Conservation (phyloP, 371 early-diverging fungal species). For the Lichtheimia ornata region DNA sequence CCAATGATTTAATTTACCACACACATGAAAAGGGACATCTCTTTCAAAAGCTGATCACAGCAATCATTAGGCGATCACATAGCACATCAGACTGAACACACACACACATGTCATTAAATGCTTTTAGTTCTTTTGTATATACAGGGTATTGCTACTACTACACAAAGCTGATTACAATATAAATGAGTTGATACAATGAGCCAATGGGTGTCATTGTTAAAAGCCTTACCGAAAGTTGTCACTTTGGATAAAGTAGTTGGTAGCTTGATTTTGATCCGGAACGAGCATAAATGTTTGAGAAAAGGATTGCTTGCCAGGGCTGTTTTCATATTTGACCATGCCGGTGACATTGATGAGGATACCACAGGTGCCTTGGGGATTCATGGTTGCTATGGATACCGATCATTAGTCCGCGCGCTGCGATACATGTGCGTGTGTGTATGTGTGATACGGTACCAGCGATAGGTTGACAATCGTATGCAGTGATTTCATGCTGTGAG, state of each 20-base stretch:
- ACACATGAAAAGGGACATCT: conserved; percentile 23
- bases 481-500: conserved; percentile 61
- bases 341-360: conserved; percentile 61
- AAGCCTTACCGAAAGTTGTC: conserved; percentile 54
- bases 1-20: conserved; percentile 25
- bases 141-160: too few species aligned
- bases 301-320: conserved; percentile 53
- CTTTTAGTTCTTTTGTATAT: too few species aligned
- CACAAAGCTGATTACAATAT: too few species aligned
- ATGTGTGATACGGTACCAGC: conserved; percentile 27
- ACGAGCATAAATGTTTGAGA: conserved; percentile 71
- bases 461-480: conserved; percentile 72
- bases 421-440: background rate
- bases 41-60: background rate
- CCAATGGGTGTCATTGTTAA: background rate
- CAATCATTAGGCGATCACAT: too few species aligned
- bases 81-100: too few species aligned
- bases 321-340: conserved; percentile 62
- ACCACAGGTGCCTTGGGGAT: conserved; percentile 48
- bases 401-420: too few species aligned
- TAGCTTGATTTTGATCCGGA: conserved; percentile 54
- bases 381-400: conserved; percentile 30
- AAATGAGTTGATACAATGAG: too few species aligned
- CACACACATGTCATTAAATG: too few species aligned
- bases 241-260: conserved; percentile 60